Conservation (phyloP, 305 asterid species). For the Fraxinus latifolia region DNA sequence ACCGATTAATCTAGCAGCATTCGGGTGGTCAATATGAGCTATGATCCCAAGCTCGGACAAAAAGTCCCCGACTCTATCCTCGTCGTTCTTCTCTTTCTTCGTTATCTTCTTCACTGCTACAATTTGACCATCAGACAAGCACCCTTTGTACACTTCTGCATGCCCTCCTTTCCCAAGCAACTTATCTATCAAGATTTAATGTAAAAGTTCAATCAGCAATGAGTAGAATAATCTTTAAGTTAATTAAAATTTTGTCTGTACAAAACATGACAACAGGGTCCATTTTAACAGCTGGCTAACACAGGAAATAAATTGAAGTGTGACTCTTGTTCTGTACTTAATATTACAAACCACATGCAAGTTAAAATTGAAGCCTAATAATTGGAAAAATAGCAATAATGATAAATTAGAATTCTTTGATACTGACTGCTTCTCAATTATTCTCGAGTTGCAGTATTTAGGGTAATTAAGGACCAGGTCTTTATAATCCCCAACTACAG, state of each 20-base stretch:
- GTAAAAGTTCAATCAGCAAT: slow-evolving; percentile 26
- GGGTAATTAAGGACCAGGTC: slow-evolving; percentile 14
- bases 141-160: slow-evolving; percentile 91
- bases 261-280: not conserved
- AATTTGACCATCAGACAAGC: slow-evolving; percentile 64
- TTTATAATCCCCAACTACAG: slow-evolving; percentile 23
- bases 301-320: not conserved
- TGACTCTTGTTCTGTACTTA: slow-evolving; percentile 9
- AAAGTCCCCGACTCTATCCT: slow-evolving; percentile 76
- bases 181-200: slow-evolving; percentile 45
- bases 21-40: slow-evolving; percentile 86
- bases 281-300: not conserved
- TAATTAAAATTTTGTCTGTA: slow-evolving; percentile 4
- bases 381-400: not conserved
- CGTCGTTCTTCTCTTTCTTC: slow-evolving; percentile 63
- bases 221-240: not conserved
- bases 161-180: slow-evolving; percentile 94
- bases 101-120: slow-evolving; percentile 88
- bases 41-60: slow-evolving; percentile 90
- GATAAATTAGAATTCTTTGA: slow-evolving; percentile 7
- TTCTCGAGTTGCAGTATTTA: not conserved
- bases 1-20: slow-evolving; percentile 78
- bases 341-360: not conserved
- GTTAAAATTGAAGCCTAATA: not conserved
- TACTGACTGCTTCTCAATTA: slow-evolving; percentile 10